Percentiles rank a stretch among this genome's conserved stretches.
These are phyloP conservation scores for Ceratobasidium sp. DNA, from an alignment of 1,284 basidiomycete species.

Conservation along the genomic window DNA sequence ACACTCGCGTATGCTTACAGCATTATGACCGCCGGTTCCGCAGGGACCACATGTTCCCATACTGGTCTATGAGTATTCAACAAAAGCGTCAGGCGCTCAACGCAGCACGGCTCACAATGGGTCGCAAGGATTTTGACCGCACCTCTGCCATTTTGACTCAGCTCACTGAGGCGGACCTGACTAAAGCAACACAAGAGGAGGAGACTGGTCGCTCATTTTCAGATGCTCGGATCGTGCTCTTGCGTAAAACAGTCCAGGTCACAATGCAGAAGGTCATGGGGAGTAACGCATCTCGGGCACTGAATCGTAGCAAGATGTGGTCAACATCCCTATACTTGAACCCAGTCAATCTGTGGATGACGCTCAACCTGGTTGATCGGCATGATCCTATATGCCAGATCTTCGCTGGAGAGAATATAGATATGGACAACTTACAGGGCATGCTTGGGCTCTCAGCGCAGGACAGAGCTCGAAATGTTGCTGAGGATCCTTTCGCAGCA, in stretches of 20 bases:
- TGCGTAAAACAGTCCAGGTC: constrained; percentile 37
- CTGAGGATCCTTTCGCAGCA: constrained; percentile 56
- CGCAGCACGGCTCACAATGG: constrained; percentile 39
- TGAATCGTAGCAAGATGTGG: constrained; percentile 52
- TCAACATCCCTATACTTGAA: constrained; percentile 40
- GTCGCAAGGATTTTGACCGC: constrained; percentile 36
- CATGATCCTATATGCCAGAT: constrained; percentile 56
- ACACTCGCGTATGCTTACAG: constrained; percentile 55
- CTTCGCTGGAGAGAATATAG: constrained; percentile 56
- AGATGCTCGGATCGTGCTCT: constrained; percentile 16
- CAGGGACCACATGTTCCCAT: constrained; percentile 53
- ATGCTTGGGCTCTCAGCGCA: constrained; percentile 50
- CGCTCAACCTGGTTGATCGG: constrained; percentile 52
- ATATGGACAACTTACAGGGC: constrained; percentile 54
- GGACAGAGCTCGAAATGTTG: constrained; percentile 53
- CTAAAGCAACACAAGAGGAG: constrained; percentile 44
- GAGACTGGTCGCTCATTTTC: neutral
- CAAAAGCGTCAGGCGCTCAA: constrained; percentile 47
- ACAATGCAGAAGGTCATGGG: constrained; percentile 44
- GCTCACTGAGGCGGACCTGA: constrained; percentile 19
- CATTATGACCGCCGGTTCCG: constrained; percentile 55
- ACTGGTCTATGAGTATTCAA: constrained; percentile 48
- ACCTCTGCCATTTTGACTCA: neutral
- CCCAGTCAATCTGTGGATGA: constrained; percentile 49
- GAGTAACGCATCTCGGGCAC: constrained; percentile 46